Percentiles rank a stretch among this genome's conserved stretches.
Evolutionary conservation across 2,329 filamentous ascomycete species (phyloP).

Genomic region (Fusarium euwallaceae): DNA sequence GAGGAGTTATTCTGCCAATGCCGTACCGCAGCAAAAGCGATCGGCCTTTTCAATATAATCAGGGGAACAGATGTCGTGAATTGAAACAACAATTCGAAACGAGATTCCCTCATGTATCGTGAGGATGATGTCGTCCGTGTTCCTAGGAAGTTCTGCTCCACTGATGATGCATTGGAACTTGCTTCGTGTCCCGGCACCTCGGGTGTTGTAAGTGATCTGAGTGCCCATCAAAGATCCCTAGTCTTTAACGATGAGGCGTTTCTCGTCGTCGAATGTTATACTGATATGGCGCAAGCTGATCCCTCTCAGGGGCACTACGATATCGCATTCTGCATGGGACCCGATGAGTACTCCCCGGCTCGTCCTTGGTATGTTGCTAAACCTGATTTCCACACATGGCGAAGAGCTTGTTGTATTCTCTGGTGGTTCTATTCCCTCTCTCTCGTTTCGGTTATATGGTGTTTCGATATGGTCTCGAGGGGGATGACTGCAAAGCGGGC

Average conservation of each 20-base stretch:
- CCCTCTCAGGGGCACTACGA: background rate
- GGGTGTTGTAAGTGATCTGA: background rate
- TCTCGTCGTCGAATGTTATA: constrained; percentile 35
- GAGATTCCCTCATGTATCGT: background rate
- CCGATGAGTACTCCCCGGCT: background rate
- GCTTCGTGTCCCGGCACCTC: background rate
- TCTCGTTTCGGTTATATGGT: background rate
- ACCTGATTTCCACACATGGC: background rate
- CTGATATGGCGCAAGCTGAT: constrained; percentile 2
- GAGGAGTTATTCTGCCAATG: background rate
- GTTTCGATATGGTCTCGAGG: rapidly evolving
- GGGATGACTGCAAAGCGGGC: background rate
- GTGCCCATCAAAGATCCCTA: background rate
- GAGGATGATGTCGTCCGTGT: background rate
- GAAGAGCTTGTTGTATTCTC: background rate
- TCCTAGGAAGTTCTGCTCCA: background rate
- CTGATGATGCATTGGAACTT: background rate
- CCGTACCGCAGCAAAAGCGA: constrained; percentile 31
- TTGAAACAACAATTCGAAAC: background rate
- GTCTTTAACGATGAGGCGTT: background rate
- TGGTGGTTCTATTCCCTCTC: constrained; percentile 13
- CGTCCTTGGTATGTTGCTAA: background rate
- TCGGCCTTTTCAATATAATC: constrained; percentile 38
- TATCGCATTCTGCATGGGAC: background rate
- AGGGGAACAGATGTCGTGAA: constrained; percentile 3